phyloP scores from a whole-genome alignment of 2,329 filamentous ascomycete genomes.

The Penicillium hordei region DNA sequence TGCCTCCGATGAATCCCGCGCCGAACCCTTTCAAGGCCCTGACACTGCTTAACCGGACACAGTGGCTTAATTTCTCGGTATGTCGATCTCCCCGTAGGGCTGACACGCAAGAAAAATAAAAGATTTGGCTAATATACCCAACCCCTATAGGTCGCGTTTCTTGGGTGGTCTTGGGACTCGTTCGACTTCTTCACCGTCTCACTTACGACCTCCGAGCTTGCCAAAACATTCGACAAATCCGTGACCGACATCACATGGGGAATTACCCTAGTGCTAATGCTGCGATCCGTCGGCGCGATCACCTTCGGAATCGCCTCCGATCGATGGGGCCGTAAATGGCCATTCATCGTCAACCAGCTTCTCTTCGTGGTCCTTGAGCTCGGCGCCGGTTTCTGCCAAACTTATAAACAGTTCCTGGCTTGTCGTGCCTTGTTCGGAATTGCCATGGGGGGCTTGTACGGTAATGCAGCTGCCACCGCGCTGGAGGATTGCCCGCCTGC shows the following conservation, averaged over 20 bases:
- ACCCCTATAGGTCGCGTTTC: constrained; percentile 37
- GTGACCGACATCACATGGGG: constrained; percentile 63
- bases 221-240: constrained; percentile 53
- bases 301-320: constrained; percentile 56
- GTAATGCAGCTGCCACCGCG: constrained; percentile 62
- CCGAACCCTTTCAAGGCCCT: constrained; percentile 56
- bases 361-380: constrained; percentile 63
- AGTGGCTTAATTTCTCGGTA: constrained; percentile 60
- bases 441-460: constrained; percentile 64
- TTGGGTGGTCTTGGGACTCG: constrained; percentile 57
- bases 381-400: constrained; percentile 59
- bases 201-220: constrained; percentile 55
- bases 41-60: constrained; percentile 52
- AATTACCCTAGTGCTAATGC: constrained; percentile 59
- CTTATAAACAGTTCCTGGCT: constrained; percentile 59
- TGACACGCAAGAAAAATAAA: not conserved
- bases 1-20: constrained; percentile 56
- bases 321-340: constrained; percentile 59
- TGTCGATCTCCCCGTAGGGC: constrained; percentile 10
- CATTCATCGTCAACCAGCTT: constrained; percentile 61
- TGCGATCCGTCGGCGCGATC: constrained; percentile 59
- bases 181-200: constrained; percentile 66
- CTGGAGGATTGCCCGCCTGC: constrained; percentile 61
- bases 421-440: constrained; percentile 62
- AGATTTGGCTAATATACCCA: constrained; percentile 1